Evolutionary conservation across 148 eudicot genomes (phyloP).

Genomic region (Amaranthus hypochondriacus): DNA sequence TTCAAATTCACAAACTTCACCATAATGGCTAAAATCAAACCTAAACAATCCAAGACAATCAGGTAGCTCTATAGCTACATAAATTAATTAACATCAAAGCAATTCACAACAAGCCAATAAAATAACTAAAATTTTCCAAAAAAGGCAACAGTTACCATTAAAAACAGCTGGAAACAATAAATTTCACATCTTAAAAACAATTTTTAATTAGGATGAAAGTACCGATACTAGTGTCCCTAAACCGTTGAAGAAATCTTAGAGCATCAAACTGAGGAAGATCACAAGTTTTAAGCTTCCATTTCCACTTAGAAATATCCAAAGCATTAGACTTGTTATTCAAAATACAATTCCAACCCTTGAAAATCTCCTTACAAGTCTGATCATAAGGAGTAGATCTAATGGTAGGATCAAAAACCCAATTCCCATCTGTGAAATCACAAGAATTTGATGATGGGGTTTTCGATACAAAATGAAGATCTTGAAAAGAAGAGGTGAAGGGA

Average conservation of each 20-base stretch:
- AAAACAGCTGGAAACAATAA: neutral
- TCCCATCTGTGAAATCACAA: conserved; percentile 65
- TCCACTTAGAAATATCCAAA: conserved; percentile 59
- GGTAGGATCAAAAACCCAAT: conserved; percentile 65
- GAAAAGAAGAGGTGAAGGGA: conserved; percentile 16
- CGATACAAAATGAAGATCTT: neutral
- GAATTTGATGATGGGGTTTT: conserved; percentile 6
- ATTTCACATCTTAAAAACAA: neutral
- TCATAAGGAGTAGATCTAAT: conserved; percentile 47
- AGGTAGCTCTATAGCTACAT: no score
- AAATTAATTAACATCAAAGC: neutral
- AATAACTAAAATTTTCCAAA: neutral
- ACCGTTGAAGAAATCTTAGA: conserved; percentile 38
- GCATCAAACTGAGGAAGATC: conserved; percentile 68
- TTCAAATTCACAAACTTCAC: no score
- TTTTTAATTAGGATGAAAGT: conserved; percentile 8
- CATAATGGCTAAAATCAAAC: no score
- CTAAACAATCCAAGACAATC: no score
- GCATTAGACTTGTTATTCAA: conserved; percentile 59
- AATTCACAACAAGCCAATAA: neutral
- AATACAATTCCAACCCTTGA: conserved; percentile 90
- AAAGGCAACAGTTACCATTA: no score
- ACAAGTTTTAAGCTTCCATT: conserved; percentile 68
- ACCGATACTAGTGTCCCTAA: conserved; percentile 69
- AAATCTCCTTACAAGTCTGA: conserved; percentile 81